Evolutionary conservation across 306 rosid species (phyloP), one percentile per base, ranked within the genome.

Genomic region (Luffa acutangula): DNA sequence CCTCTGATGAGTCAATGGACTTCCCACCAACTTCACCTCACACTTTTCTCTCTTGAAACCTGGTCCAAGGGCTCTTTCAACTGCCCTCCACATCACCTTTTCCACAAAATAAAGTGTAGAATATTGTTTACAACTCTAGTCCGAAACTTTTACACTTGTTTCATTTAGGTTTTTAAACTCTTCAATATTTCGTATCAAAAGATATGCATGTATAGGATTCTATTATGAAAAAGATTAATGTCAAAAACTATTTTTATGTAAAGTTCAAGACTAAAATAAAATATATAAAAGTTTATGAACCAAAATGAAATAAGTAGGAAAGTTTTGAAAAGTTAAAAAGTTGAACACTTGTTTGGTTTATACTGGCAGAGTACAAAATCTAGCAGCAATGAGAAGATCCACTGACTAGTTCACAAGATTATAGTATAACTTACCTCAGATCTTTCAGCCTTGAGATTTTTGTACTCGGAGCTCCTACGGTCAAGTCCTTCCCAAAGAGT

Each of bases 401-500:
- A 39, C 7, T 7, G 3, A 65, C 46, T 64, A 36, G 20, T 36
- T 65, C 72, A 14, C 14, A 70, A n/a, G 57, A 21, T 57, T 43
- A 25, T n/a, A n/a, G n/a, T n/a, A 64, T 21, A 42, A 72, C 42
- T 31, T 82, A 89, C 98, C 98, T 94, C 97, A 39, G 98, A 90
- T 86, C 98, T 83, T 80, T 91, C 84, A 18, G 85, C 89, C 88
- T 94, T 92, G 79, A 92, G 97, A 75, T 86, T 84, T 85, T 87
- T 90, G 90, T 94, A 94, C 83, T 88, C 97, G 18, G 91, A 51
- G 79, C 96, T 92, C 80, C 75, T 84, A 36, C 91, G 94, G 75
- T 92, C 97, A 69, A 92, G 92, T 81, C 97, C 93, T 86, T 92
- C 84, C 98, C 97, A 94, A 81, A 94, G 82, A 78, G 84, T 89